Evolutionary conservation across 371 early-diverging fungal genomes (phyloP).

Genomic region (Apophysomyces elegans): DNA sequence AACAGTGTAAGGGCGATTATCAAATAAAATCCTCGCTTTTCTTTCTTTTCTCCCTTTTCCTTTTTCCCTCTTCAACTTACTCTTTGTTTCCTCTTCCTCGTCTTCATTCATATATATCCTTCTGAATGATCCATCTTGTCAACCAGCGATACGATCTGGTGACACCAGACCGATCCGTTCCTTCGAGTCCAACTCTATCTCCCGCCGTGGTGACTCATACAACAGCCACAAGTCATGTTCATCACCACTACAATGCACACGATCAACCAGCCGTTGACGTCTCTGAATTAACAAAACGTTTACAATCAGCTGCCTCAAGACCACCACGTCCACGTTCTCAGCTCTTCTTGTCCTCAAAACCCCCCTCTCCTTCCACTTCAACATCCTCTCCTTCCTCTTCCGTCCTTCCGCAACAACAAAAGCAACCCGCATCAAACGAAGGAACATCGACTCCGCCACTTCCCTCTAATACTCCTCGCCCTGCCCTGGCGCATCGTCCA

Average conservation of each 20-base stretch:
- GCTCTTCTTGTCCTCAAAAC: conserved; percentile 38
- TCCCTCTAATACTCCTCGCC: conserved; percentile 16
- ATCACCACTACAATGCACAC: conserved; percentile 23
- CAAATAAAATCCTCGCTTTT: conserved; percentile 4
- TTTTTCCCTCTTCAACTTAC: background rate
- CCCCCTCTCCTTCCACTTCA: conserved; percentile 27
- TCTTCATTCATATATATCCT: background rate
- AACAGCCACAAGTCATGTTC: conserved; percentile 39
- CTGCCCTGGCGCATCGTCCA: conserved; percentile 21
- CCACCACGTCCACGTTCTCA: conserved; percentile 40
- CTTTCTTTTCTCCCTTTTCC: conserved; percentile 9
- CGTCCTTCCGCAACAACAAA: conserved; percentile 3
- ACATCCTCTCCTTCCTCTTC: conserved; percentile 24
- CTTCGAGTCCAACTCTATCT: conserved; percentile 49
- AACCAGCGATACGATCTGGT: conserved; percentile 49
- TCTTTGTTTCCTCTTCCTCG: background rate
- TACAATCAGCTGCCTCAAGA: conserved; percentile 24
- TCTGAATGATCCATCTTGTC: conserved; percentile 36
- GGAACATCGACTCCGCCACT: conserved; percentile 10
- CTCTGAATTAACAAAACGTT: conserved; percentile 37
- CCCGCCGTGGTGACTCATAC: conserved; percentile 49
- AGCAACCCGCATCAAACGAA: conserved; percentile 6
- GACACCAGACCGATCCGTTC: conserved; percentile 50
- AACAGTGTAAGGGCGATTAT: no score
- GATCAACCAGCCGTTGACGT: conserved; percentile 35